Conservation (phyloP, 495 filamentous ascomycete genomes). For the Cairneyella variabilis region DNA sequence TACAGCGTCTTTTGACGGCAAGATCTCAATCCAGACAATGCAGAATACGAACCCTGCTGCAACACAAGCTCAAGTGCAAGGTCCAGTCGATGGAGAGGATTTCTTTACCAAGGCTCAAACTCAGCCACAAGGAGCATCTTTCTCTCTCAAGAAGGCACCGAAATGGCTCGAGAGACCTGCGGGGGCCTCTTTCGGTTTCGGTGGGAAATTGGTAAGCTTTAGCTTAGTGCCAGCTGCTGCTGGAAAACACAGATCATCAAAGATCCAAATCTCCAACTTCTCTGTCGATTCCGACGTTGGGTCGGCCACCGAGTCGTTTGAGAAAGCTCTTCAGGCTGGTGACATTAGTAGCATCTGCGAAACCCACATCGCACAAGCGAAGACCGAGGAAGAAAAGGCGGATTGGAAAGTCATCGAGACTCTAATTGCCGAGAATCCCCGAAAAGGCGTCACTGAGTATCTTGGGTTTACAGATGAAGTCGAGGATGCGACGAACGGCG, state of each 20-base stretch:
- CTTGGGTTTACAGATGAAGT: slow-evolving; percentile 73
- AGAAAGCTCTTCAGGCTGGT: slow-evolving; percentile 72
- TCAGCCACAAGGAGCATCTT: slow-evolving; percentile 83
- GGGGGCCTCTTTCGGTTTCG: slow-evolving; percentile 91
- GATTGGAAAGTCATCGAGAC: slow-evolving; percentile 94
- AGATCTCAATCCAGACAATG: slow-evolving; percentile 85
- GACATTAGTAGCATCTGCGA: slow-evolving; percentile 79
- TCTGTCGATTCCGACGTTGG: slow-evolving; percentile 85
- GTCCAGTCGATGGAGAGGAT: slow-evolving; percentile 79
- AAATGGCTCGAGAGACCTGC: slow-evolving; percentile 86
- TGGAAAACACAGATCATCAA: slow-evolving; percentile 63
- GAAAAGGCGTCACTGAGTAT: slow-evolving; percentile 77
- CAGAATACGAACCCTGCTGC: slow-evolving; percentile 79
- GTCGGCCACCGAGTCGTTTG: slow-evolving; percentile 79
- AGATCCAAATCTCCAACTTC: slow-evolving; percentile 78
- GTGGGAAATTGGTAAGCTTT: slow-evolving; percentile 85
- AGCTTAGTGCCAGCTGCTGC: slow-evolving; percentile 50
- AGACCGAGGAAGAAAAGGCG: slow-evolving; percentile 83
- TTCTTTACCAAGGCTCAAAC: slow-evolving; percentile 94
- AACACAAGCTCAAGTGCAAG: slow-evolving; percentile 50
- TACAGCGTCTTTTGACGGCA: slow-evolving; percentile 95
- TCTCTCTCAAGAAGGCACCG: slow-evolving; percentile 80
- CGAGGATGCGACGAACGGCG: slow-evolving; percentile 42
- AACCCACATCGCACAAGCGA: slow-evolving; percentile 65
- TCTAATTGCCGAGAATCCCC: slow-evolving; percentile 75